Conservation (phyloP, 129 eudicot genomes). For the Pittosporum tobira region DNA sequence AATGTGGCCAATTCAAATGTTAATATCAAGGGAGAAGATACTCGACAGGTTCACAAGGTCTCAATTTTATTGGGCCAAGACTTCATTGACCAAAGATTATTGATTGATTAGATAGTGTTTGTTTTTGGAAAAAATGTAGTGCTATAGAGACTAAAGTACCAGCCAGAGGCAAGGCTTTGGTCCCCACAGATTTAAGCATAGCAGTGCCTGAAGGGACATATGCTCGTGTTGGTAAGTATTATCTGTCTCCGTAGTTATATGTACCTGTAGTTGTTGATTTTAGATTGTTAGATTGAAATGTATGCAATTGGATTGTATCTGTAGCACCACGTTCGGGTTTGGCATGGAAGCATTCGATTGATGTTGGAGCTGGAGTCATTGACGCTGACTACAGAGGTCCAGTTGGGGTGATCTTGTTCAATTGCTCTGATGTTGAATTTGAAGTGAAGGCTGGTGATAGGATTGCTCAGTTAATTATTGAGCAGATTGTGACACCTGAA, state of each 20-base stretch:
- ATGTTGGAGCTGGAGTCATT: slow-evolving; percentile 91
- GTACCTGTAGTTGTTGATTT: neutral
- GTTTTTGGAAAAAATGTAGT: slow-evolving; percentile 23
- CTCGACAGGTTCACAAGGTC: no score
- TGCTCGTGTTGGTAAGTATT: slow-evolving; percentile 57
- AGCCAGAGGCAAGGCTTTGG: slow-evolving; percentile 67
- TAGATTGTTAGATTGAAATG: no score
- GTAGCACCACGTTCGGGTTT: slow-evolving; percentile 89
- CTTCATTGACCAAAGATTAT: no score
- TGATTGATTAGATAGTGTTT: neutral
- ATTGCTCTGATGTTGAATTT: slow-evolving; percentile 52
- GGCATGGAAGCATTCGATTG: slow-evolving; percentile 92
- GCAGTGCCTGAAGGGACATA: slow-evolving; percentile 80
- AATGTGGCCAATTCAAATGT: no score
- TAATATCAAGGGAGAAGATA: no score
- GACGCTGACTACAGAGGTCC: slow-evolving; percentile 75
- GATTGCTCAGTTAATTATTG: slow-evolving; percentile 82
- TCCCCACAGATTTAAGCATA: slow-evolving; percentile 73
- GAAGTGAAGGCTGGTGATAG: slow-evolving; percentile 59
- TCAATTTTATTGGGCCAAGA: no score
- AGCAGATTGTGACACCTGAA: slow-evolving; percentile 48
- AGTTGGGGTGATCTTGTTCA: slow-evolving; percentile 46
- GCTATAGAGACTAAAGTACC: slow-evolving; percentile 55
- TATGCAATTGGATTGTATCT: neutral
- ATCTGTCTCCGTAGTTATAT: neutral